These are phyloP conservation scores for Eremochloa ophiuroides DNA, from an alignment of 176 grass and related monocot genomes.

Conservation along the genomic window DNA sequence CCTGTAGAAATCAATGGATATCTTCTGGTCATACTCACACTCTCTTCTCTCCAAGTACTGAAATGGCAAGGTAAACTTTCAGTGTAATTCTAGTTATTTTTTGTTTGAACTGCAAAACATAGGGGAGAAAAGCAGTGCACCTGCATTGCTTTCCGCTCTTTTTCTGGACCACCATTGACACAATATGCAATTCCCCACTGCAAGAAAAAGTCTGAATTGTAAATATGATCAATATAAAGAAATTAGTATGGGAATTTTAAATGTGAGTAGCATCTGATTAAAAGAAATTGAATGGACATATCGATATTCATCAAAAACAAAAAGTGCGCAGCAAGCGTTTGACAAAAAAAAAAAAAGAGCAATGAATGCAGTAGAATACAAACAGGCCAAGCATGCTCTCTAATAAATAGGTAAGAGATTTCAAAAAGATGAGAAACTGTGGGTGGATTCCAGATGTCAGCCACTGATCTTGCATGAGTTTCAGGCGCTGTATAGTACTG, in stretches of 20 bases:
- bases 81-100: conserved; percentile 1
- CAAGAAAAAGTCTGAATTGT: conserved; percentile 14
- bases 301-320: background rate
- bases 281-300: background rate
- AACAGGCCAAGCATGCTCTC: background rate
- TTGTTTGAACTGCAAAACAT: background rate
- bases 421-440: background rate
- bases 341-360: background rate
- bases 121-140: conserved; percentile 23
- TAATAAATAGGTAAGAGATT: background rate
- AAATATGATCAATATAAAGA: background rate
- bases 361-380: background rate
- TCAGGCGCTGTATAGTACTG: background rate
- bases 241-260: background rate
- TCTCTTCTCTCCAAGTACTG: conserved; percentile 94
- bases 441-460: background rate
- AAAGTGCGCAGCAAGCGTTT: background rate
- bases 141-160: conserved; percentile 75
- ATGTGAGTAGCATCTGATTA: background rate
- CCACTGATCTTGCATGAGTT: background rate
- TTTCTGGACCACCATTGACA: conserved; percentile 64
- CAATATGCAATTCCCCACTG: conserved; percentile 98
- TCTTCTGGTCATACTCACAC: conserved; percentile 86
- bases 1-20: conserved; percentile 77
- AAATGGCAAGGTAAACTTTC: background rate